Percentiles rank a stretch among this genome's conserved stretches.
phyloP scores from a whole-genome alignment of 2,329 filamentous ascomycete genomes.

The Pseudogymnoascus sp. region DNA sequence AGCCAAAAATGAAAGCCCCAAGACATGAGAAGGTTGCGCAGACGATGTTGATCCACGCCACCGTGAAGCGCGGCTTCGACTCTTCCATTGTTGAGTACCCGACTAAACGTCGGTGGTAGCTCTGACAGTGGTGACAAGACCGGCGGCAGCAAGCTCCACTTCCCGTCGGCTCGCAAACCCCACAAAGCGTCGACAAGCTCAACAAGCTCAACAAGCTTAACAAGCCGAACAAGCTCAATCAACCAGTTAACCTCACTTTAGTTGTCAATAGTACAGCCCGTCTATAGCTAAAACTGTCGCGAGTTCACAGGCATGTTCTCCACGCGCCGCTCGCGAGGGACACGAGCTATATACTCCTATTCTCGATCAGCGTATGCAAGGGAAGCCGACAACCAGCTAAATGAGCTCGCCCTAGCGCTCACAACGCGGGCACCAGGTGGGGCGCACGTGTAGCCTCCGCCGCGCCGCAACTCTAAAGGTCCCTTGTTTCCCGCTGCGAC shows the following conservation, averaged over 20 bases:
- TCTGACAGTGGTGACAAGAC: neutral
- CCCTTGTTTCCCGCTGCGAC: neutral
- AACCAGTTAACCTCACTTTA: neutral
- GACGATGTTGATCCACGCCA: conserved; percentile 10
- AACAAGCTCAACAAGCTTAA: neutral
- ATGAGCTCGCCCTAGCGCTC: neutral
- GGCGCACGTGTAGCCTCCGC: neutral
- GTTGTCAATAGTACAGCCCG: neutral
- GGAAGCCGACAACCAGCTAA: neutral
- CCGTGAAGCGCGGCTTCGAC: conserved; percentile 8
- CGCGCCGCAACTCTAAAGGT: conserved; percentile 1
- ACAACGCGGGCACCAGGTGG: neutral
- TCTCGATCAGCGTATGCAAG: neutral
- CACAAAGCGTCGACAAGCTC: neutral
- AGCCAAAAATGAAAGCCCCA: conserved; percentile 3
- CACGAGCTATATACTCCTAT: conserved; percentile 1
- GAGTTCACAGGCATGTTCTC: neutral
- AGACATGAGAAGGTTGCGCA: conserved; percentile 9
- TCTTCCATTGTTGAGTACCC: neutral
- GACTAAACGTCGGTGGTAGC: neutral
- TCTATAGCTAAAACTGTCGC: neutral
- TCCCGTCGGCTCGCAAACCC: neutral
- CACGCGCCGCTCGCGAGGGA: conserved; percentile 3
- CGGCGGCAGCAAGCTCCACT: neutral
- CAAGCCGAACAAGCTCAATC: neutral